These are phyloP conservation scores for Cryptococcus neoformans DNA, from an alignment of 1,284 basidiomycete species.

Conservation along the genomic window DNA sequence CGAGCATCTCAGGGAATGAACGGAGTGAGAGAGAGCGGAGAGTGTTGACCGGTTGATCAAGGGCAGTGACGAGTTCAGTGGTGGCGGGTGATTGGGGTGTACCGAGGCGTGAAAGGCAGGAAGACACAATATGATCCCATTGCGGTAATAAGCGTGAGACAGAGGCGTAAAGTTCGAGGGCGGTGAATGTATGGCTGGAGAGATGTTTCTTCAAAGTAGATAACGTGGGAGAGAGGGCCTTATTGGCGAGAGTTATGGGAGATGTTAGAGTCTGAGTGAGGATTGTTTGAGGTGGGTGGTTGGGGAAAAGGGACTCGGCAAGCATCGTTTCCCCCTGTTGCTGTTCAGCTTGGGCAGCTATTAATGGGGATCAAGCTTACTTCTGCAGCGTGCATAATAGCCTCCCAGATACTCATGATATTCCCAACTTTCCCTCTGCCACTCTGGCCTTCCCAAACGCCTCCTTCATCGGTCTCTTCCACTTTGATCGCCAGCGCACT, in stretches of 20 bases:
- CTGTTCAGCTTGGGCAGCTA: background rate
- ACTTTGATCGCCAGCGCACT: slow-evolving; percentile 19
- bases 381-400: slow-evolving; percentile 34
- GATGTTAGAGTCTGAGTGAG: slow-evolving; percentile 26
- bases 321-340: slow-evolving; percentile 43
- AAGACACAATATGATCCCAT: slow-evolving; percentile 31
- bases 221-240: slow-evolving; percentile 30
- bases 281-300: slow-evolving; percentile 26
- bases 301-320: slow-evolving; percentile 35
- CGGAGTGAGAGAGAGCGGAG: slow-evolving; percentile 33
- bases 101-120: slow-evolving; percentile 25
- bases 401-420: slow-evolving; percentile 32
- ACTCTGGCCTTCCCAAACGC: slow-evolving; percentile 30
- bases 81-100: slow-evolving; percentile 10
- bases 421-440: slow-evolving; percentile 34
- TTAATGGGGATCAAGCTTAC: slow-evolving; percentile 17
- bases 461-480: slow-evolving; percentile 37
- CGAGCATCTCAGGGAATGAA: slow-evolving; percentile 47
- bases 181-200: slow-evolving; percentile 37
- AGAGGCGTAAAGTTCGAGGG: slow-evolving; percentile 42
- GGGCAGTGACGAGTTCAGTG: slow-evolving; percentile 19
- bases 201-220: slow-evolving; percentile 39
- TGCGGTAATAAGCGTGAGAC: slow-evolving; percentile 23
- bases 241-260: slow-evolving; percentile 18
- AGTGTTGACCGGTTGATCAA: slow-evolving; percentile 21